Conservation (phyloP, 2,329 filamentous ascomycete species). For the Fusarium decemcellulare region DNA sequence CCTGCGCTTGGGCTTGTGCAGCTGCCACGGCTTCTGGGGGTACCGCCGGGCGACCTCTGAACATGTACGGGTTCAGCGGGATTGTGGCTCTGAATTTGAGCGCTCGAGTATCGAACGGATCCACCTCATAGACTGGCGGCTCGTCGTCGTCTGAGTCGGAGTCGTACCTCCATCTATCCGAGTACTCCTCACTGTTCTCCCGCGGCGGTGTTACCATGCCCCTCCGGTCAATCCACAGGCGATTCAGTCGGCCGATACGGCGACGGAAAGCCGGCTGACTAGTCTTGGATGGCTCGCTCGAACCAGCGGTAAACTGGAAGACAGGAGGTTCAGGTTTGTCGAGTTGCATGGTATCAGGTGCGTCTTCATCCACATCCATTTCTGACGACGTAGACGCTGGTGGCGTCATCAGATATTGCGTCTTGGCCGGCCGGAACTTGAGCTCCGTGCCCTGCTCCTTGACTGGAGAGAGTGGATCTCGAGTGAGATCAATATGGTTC, state of each 20-base stretch:
- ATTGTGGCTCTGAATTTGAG: constrained; percentile 74
- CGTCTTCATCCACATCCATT: constrained; percentile 69
- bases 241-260: constrained; percentile 86
- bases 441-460: constrained; percentile 73
- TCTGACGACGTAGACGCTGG: constrained; percentile 70
- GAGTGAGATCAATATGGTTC: constrained; percentile 89
- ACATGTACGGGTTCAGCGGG: constrained; percentile 62
- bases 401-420: constrained; percentile 78
- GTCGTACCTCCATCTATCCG: constrained; percentile 88
- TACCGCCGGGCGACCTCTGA: constrained; percentile 54
- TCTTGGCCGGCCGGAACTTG: constrained; percentile 80
- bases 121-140: constrained; percentile 79
- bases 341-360: constrained; percentile 59
- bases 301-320: constrained; percentile 62
- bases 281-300: constrained; percentile 56
- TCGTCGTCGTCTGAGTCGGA: constrained; percentile 89
- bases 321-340: constrained; percentile 54
- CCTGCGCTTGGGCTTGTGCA: constrained; percentile 33
- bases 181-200: constrained; percentile 60
- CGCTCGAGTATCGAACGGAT: constrained; percentile 75
- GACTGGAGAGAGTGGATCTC: constrained; percentile 85
- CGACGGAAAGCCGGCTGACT: constrained; percentile 81
- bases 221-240: constrained; percentile 90
- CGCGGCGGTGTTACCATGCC: constrained; percentile 69
- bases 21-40: constrained; percentile 47